These are phyloP conservation scores for Pyrenula aspistea DNA, from an alignment of 495 filamentous ascomycete species.

Conservation along the genomic window DNA sequence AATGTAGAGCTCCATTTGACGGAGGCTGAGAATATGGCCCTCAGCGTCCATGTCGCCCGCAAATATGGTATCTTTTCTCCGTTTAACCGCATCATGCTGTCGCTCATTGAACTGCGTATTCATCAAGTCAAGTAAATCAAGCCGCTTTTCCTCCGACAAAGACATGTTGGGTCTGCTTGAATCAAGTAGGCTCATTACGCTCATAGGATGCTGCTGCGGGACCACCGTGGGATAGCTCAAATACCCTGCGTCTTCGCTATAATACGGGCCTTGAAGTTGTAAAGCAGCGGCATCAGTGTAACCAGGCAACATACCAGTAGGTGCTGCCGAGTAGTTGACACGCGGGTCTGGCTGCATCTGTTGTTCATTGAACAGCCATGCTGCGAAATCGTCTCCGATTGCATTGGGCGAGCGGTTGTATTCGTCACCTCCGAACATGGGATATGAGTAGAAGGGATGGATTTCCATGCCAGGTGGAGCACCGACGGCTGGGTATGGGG, in stretches of 20 bases:
- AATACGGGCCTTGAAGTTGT: constrained; percentile 21
- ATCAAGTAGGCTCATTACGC: constrained; percentile 82
- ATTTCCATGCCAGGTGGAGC: constrained; percentile 42
- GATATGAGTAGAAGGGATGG: constrained; percentile 58
- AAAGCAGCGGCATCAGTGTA: constrained; percentile 37
- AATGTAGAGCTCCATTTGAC: constrained; percentile 94
- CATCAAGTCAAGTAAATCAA: constrained; percentile 78
- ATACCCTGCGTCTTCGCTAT: constrained; percentile 27
- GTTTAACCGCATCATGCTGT: constrained; percentile 58
- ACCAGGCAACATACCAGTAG: constrained; percentile 24
- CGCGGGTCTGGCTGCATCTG: constrained; percentile 20
- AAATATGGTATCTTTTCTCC: constrained; percentile 65
- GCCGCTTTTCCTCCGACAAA: constrained; percentile 78
- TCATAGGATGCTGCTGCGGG: constrained; percentile 66
- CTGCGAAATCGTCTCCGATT: constrained; percentile 85
- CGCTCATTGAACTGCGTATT: constrained; percentile 70
- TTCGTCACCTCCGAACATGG: constrained; percentile 72
- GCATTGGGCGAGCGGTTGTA: constrained; percentile 77
- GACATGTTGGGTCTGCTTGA: constrained; percentile 61
- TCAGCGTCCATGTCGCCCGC: constrained; percentile 65
- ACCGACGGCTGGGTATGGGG: constrained; percentile 22
- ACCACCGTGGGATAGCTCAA: constrained; percentile 22
- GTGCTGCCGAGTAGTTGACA: background rate
- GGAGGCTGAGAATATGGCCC: constrained; percentile 69
- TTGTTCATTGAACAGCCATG: constrained; percentile 74